Base-by-base conservation (phyloP, 148 eudicot species). In the Salicornia ramosissima region DNA sequence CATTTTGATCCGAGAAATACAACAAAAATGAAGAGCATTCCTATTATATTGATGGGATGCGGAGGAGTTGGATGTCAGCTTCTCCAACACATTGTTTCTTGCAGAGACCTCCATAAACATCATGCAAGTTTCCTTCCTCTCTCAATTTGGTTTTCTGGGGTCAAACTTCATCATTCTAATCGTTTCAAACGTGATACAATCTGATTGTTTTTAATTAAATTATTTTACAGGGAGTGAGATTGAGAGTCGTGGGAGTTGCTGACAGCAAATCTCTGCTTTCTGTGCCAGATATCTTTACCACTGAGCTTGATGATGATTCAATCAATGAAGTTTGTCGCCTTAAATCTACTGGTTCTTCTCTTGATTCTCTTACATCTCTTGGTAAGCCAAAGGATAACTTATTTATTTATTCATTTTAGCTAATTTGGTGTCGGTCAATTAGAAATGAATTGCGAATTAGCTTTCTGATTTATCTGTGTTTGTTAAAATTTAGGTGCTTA, bases 51-150 rank as follows among this genome's bases (percentile, higher is more conserved):
- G 73, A 74, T 93, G 80, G 98, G 98, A 0, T 93, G 96, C 36
- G 98, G 98, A 54, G 98, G 98, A 15, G 98, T 93, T 4, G 98
- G 98, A 18, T 83, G 92, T 14, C 92, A 93, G 39, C 89, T 93
- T 70, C 83, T 93, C 47, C 90, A 84, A 13, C 96, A 93, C 85
- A 85, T 93, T 69, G 72, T 88, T 57, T 81, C 90, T 13, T 90
- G 90, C 78, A 77, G 98, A 55, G 14, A 78, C 42, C 80, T 84
- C 57, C 98, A 88, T 69, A 78, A 22, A 24, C 18, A 11, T 40
- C 6, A 39, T 82, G 46, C 83, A 75, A 80, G 90, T 76, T 50
- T 28, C 25, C 61, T 51, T 24, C 47, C 21, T 18, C 36, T 39
- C 40, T 16, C 60, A 36, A 36, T 26, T 21, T 24, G 47, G 69